phyloP scores from a whole-genome alignment of 352 stramenopile species.

The Plasmopara viticola region DNA sequence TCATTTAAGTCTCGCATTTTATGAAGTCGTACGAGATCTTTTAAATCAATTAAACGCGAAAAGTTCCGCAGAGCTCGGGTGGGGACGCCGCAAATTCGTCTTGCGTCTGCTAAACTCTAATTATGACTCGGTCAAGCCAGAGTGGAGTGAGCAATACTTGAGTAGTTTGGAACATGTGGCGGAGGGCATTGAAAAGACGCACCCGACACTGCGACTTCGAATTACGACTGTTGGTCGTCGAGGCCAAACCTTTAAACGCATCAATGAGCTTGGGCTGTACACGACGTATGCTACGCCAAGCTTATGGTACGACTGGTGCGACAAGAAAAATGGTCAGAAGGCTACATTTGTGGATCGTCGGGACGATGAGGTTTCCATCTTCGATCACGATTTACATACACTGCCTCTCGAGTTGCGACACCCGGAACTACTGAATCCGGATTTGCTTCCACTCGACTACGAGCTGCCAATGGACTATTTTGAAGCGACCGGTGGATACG shows the following conservation, averaged over 20 bases:
- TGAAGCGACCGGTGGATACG: too few species aligned
- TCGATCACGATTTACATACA: too few species aligned
- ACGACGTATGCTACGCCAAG: slow-evolving; percentile 21
- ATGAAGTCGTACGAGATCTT: slow-evolving; percentile 20
- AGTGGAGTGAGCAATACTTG: slow-evolving; percentile 29
- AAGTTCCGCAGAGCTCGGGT: slow-evolving; percentile 2
- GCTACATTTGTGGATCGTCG: slow-evolving; percentile 17
- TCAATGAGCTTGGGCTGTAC: slow-evolving; percentile 32
- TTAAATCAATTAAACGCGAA: slow-evolving; percentile 11
- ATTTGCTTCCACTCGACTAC: too few species aligned
- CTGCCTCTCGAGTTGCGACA: too few species aligned
- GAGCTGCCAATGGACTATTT: too few species aligned
- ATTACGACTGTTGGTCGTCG: slow-evolving; percentile 13
- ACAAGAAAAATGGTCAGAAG: slow-evolving; percentile 17
- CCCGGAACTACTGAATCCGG: too few species aligned
- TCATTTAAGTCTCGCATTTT: slow-evolving; percentile 15
- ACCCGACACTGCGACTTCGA: slow-evolving; percentile 23
- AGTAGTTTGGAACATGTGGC: slow-evolving; percentile 12
- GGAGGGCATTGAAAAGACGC: slow-evolving; percentile 14
- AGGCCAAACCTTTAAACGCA: slow-evolving; percentile 14
- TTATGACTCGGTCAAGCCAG: slow-evolving; percentile 9
- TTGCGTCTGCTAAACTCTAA: slow-evolving; percentile 24
- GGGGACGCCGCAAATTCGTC: slow-evolving; percentile 10
- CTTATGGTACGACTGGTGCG: slow-evolving; percentile 30
- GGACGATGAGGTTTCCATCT: neutral